Base-by-base conservation (phyloP, 2,329 filamentous ascomycete species). In the Tolypocladium pustulatum region DNA sequence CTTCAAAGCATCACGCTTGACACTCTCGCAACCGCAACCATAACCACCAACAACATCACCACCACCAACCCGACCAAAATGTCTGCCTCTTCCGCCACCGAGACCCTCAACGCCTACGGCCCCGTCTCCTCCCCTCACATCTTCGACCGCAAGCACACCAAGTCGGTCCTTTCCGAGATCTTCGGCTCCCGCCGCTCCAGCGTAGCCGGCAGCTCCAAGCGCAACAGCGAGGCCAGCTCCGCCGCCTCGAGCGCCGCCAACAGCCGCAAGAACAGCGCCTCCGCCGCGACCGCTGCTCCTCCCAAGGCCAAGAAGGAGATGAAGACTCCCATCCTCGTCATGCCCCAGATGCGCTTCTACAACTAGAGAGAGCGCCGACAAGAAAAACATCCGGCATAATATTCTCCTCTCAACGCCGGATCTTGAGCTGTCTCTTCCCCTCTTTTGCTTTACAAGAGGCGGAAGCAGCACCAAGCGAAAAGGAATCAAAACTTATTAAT, bases 81-180 rank as follows among this genome's bases (percentile, higher is more conserved):
- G 57, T 49, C 41, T 36, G 32, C 36, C 51, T 53, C 53, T 30
- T 25, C 53, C 41, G 56, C 56, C 56, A 46, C 57, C 56, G 52
- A 60, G 59, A 49, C 58, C 60, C 54, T 56, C 60, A 61, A 59
- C 53, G 60, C 57, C 60, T 57, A 57, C 55, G 60, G 55, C 54
- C 57, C 59, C 57, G 27, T 60, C 59, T 57, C 60, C 20, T 56
- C 57, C 32, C 59, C 57, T 51, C 43, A 60, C 49, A 56, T 56
- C 56, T 58, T 43, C 54, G 43, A 60, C 55, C 58, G 60, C 53
- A 51, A 40, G 41, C 32, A 51, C 49, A 51, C 58, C 58, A 61
- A 57, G 38, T 52, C 49, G 15, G 32, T 56, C 52, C 54, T 61
- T 38, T 41, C 60, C 22, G 52, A 56, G 43, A 57, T 62, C 59